These are phyloP conservation scores for Talaromyces verruculosus DNA, from an alignment of 2,329 filamentous ascomycete genomes.

Conservation along the genomic window DNA sequence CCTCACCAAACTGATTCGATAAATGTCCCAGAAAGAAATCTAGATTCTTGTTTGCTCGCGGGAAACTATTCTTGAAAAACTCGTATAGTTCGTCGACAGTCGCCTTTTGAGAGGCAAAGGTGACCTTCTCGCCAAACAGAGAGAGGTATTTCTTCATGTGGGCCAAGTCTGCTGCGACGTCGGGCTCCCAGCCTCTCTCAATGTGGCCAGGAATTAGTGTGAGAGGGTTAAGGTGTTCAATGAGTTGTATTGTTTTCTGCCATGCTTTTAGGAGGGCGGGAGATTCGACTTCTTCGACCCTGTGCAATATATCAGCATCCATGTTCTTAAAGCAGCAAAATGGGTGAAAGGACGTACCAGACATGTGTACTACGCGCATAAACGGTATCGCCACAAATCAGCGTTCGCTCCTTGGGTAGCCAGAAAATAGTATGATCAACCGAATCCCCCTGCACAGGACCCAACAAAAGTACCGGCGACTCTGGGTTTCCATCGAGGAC, in stretches of 20 bases:
- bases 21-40: constrained; percentile 38
- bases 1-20: constrained; percentile 35
- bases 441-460: constrained; percentile 35
- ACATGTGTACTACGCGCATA: not conserved
- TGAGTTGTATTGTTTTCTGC: constrained; percentile 29
- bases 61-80: not conserved
- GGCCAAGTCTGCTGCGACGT: not conserved
- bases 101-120: not conserved
- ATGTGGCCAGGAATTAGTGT: constrained; percentile 22
- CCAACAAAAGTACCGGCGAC: constrained; percentile 31
- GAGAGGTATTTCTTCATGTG: constrained; percentile 12
- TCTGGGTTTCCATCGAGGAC: constrained; percentile 28
- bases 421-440: constrained; percentile 35
- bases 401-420: constrained; percentile 29
- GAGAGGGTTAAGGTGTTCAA: constrained; percentile 29
- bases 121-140: constrained; percentile 22
- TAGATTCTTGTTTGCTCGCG: constrained; percentile 27
- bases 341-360: not conserved
- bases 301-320: not conserved
- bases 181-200: not conserved
- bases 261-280: constrained; percentile 30
- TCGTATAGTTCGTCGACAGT: not conserved
- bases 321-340: not conserved
- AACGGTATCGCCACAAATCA: constrained; percentile 26
- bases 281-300: constrained; percentile 33